A percentile compares a stretch with the other conserved stretches of the same genome.
Conservation (phyloP, 1,284 basidiomycete species). For the Serendipita sp. region DNA sequence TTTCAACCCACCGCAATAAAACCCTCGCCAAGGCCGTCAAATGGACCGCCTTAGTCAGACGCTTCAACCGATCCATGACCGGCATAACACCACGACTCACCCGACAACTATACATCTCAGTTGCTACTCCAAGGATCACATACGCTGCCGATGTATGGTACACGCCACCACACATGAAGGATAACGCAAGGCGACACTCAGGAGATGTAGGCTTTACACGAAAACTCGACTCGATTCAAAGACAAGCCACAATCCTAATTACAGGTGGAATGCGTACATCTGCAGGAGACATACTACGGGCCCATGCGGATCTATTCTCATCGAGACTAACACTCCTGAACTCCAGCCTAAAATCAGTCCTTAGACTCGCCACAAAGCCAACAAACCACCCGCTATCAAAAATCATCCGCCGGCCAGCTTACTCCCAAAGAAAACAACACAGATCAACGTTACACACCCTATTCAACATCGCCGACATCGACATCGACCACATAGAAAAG, state of each 20-base stretch:
- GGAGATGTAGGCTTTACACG: constrained; percentile 6
- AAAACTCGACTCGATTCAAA: not conserved
- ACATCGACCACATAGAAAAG: constrained; percentile 12
- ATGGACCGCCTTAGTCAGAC: constrained; percentile 15
- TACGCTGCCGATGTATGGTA: constrained; percentile 10
- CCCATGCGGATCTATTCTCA: constrained; percentile 13
- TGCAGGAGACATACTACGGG: constrained; percentile 11
- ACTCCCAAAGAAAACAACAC: constrained; percentile 6
- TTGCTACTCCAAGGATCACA: constrained; percentile 7
- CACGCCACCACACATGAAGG: not conserved
- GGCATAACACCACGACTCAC: constrained; percentile 4
- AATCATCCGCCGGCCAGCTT: not conserved
- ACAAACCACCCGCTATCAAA: constrained; percentile 9
- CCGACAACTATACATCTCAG: constrained; percentile 8
- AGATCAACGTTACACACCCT: constrained; percentile 13
- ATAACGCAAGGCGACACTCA: not conserved
- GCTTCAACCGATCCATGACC: not conserved
- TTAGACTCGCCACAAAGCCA: constrained; percentile 13
- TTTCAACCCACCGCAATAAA: constrained; percentile 19
- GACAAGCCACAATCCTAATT: constrained; percentile 12
- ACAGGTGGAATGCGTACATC: constrained; percentile 14
- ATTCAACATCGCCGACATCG: constrained; percentile 11
- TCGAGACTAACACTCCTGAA: constrained; percentile 11
- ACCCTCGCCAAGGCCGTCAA: constrained; percentile 22
- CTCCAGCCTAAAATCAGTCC: constrained; percentile 6